phyloP scores from a whole-genome alignment of 768 basidiomycete genomes.

The Lactarius quietus region DNA sequence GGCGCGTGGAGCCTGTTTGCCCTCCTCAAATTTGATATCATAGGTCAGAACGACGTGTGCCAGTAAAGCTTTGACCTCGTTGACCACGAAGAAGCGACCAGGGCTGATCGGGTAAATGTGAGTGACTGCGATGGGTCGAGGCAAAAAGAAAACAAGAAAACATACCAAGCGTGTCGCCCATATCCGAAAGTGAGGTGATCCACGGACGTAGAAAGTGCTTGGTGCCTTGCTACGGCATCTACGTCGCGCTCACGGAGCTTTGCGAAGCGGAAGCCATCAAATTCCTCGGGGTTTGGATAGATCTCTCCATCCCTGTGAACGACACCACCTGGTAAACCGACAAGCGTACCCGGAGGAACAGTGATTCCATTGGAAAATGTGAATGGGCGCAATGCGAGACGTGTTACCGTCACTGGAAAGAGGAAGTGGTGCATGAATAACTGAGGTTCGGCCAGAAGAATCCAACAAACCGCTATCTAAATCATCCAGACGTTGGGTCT shows the following conservation, averaged over 20 bases:
- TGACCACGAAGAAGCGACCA: conserved; percentile 30
- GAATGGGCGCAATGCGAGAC: conserved; percentile 30
- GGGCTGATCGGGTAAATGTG: conserved; percentile 23
- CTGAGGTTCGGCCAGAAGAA: background rate
- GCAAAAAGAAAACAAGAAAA: background rate
- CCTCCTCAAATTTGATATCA: conserved; percentile 28
- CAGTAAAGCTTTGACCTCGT: conserved; percentile 28
- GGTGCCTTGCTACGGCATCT: conserved; percentile 22
- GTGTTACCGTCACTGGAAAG: conserved; percentile 23
- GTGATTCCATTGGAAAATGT: conserved; percentile 36
- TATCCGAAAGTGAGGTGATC: conserved; percentile 35
- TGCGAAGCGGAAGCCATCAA: conserved; percentile 42
- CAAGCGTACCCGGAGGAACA: conserved; percentile 39
- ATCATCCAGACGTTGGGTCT: conserved; percentile 24
- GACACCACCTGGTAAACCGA: conserved; percentile 34
- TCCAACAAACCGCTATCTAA: conserved; percentile 5
- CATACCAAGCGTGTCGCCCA: conserved; percentile 29
- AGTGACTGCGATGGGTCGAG: background rate
- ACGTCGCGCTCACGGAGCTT: conserved; percentile 30
- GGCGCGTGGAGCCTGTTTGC: conserved; percentile 12
- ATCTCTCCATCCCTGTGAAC: conserved; percentile 40
- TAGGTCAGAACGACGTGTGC: conserved; percentile 29
- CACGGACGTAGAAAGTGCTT: conserved; percentile 30
- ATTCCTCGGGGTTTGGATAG: conserved; percentile 42
- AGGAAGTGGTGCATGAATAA: background rate